Base-by-base conservation (phyloP, 441 rosid genomes). In the Adansonia gregorii region DNA sequence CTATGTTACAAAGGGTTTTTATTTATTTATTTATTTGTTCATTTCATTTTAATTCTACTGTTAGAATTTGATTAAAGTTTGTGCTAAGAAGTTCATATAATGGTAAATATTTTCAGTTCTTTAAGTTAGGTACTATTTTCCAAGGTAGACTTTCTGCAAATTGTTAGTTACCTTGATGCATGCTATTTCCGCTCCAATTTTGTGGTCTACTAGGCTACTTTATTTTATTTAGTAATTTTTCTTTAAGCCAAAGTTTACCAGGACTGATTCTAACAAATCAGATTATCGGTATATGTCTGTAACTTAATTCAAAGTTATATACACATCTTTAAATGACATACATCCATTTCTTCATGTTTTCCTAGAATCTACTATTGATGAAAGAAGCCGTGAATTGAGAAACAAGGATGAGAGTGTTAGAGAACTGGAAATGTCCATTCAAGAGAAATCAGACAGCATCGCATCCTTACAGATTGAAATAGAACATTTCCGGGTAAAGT, bases 401-500 rank as follows among this genome's bases (percentile, higher is more conserved):
- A 79, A 6, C 72, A 82, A 82, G 70, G 86, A 84, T 55, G 85
- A 81, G 60, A 63, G 24, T 54, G 60, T 86, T 51, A 75, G 59
- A 78, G 80, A 27, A 2, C 2, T 86, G 83, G 87, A 86, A 84
- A 69, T 63, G 54, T 74, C 46, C 49, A 81, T 84, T 73, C 55
- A 81, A 67, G 86, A 86, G 77, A 84, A 79, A 55, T 73, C 82
- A 0, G 78, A 81, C 67, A 75, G 64, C 67, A 77, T 86, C 20
- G 75, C 72, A 27, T 61, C 66, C n/a, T 31, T 77, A 27, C 76
- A 86, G 72, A 76, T 61, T 75, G 87, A 84, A 46, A 67, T 79
- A 59, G 83, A 86, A n/a, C 78, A 79, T 79, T 17, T 56, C 2
- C 80, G 81, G 77, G 89, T 86, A 76, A 80, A 83, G 8, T 72